Base-by-base conservation (phyloP, 345 rosid genomes). In the Nephelium lappaceum region DNA sequence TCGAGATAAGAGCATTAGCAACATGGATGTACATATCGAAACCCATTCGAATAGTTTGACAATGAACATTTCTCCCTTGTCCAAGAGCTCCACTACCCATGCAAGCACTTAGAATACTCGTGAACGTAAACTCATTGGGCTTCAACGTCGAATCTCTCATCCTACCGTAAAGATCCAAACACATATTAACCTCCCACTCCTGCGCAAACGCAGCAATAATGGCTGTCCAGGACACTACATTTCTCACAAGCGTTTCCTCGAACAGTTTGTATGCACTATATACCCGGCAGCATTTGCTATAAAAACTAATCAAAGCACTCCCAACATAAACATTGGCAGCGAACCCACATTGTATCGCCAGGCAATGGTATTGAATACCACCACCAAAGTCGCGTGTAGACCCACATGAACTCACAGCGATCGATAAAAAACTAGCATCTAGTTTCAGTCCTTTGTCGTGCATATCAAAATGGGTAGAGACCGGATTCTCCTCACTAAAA, bases 181-280 rank as follows among this genome's bases (percentile, higher is more conserved):
- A 95, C 49, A 75, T 76, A 79, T 85, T 94, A 5, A 91, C 80
- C 53, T 84, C 85, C 90, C 90, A 90, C 63, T 88, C 93, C 67
- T 88, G 95, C 5, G 97, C 96, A 84, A 87, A 93, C 53, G 91
- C 99, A 60, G 95, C 85, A 79, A 93, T 92, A 51, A 95, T 77
- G 11, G 93, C 90, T 1, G 97, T 91, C 99, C 99, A 95, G 0
- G 93, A 87, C 57, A 95, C 97, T 1, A 90, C 95, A 73, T 92
- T 92, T 81, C 82, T 93, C 3, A 86, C 87, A 74, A 98, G 91
- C 91, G 92, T 93, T 95, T 92, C 97, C 0, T 84, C 87, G 25
- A 95, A 93, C 92, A 90, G 71, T 27, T 87, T 87, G 70, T 78
- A 82, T 3, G 97, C 97, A 72, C 60, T 62, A 0, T 69, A 74